Evolutionary conservation across 2,329 filamentous ascomycete species (phyloP).

Genomic region (Ophiostoma novo-ulmi): DNA sequence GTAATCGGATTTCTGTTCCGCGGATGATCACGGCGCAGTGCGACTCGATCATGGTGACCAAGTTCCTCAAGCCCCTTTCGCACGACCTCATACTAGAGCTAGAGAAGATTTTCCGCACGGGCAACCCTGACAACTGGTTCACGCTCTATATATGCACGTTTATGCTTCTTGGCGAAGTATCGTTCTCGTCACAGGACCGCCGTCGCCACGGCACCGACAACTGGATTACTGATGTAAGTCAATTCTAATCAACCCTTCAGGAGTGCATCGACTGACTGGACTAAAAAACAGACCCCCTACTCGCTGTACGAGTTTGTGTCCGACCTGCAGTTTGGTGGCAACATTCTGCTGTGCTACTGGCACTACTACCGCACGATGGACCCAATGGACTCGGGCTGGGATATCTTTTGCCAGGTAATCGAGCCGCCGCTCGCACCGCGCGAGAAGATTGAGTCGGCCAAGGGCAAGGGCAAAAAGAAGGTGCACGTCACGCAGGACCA

Average conservation of each 20-base stretch:
- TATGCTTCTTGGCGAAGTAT: conserved; percentile 41
- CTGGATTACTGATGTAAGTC: conserved; percentile 24
- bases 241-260: too few relatives aligned
- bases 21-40: conserved; percentile 45
- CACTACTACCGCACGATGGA: conserved; percentile 44
- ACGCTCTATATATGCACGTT: conserved; percentile 40
- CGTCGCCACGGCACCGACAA: conserved; percentile 42
- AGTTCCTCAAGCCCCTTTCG: conserved; percentile 36
- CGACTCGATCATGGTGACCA: conserved; percentile 40
- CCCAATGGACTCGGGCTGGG: conserved; percentile 33
- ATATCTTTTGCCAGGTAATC: conserved; percentile 28
- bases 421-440: conserved; percentile 15
- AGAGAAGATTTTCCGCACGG: conserved; percentile 35
- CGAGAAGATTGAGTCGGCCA: conserved; percentile 29
- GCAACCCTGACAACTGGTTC: conserved; percentile 35
- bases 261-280: conserved; percentile 24
- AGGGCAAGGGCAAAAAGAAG: conserved; percentile 31
- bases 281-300: conserved; percentile 29
- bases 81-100: conserved; percentile 36
- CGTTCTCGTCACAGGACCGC: conserved; percentile 39
- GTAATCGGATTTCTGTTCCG: conserved; percentile 38
- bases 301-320: conserved; percentile 41
- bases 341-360: conserved; percentile 46
- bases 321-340: conserved; percentile 43
- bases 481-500: conserved; percentile 32